Conservation (phyloP, 257 asterid genomes). For the Scutellaria barbata region DNA sequence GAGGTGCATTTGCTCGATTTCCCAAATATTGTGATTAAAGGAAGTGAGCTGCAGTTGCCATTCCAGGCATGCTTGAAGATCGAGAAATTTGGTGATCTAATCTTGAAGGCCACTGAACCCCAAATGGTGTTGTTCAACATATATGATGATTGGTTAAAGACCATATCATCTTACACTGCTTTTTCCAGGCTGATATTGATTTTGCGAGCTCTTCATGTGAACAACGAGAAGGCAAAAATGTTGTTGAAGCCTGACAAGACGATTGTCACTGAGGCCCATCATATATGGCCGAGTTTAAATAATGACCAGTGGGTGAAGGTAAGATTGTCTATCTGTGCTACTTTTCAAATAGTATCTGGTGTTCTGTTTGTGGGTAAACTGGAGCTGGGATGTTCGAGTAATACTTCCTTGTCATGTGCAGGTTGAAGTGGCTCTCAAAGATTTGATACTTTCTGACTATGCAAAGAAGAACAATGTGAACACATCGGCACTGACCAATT, state of each 20-base stretch:
- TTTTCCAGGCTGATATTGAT: conserved; percentile 93
- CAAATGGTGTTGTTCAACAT: conserved; percentile 98
- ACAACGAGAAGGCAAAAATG: conserved; percentile 98
- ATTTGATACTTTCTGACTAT: conserved; percentile 91
- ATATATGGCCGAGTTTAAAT: conserved; percentile 94
- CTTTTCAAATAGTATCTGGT: neutral
- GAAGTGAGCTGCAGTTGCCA: conserved; percentile 98
- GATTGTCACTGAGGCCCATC: conserved; percentile 89
- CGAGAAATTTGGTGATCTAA: conserved; percentile 98
- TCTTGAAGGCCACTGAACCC: conserved; percentile 95
- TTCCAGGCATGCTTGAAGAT: conserved; percentile 99
- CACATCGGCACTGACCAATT: conserved; percentile 90
- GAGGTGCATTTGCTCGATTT: conserved; percentile 99
- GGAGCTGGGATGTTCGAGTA: neutral
- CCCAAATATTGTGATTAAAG: conserved; percentile 97
- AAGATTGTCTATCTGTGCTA: conserved; percentile 17
- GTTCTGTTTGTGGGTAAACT: neutral
- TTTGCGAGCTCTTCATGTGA: conserved; percentile 91
- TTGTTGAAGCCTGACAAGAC: conserved; percentile 98
- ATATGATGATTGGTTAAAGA: conserved; percentile 98
- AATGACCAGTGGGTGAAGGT: conserved; percentile 99
- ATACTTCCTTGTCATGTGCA: conserved; percentile 34
- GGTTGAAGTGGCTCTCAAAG: conserved; percentile 99
- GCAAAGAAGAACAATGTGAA: conserved; percentile 98
- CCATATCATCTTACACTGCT: conserved; percentile 94